Base-by-base conservation (phyloP, 2,329 filamentous ascomycete species). In the Mollisiaceae sp. region DNA sequence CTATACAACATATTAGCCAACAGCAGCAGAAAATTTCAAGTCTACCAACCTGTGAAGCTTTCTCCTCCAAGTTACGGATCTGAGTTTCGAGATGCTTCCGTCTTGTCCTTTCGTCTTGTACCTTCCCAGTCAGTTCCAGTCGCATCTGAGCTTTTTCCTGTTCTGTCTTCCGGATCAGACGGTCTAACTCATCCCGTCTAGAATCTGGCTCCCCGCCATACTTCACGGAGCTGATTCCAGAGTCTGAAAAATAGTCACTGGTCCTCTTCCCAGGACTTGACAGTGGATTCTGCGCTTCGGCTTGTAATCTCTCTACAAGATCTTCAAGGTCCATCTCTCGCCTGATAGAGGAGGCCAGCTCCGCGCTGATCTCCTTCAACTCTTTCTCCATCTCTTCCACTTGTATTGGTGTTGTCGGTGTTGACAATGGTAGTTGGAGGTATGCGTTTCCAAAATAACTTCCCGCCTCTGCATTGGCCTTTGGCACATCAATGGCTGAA, bases 221-320 rank as follows among this genome's bases (percentile, higher is more conserved):
- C 62, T 74, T 91, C 61, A 92, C 85, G 0, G 93, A 94, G 77
- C 93, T 94, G 65, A 92, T 90, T 38, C 95, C 95, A 6, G 94
- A 97, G 77, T 99, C 95, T 2, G 95, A 99, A 77, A 95, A 99
- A 80, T 99, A 98, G 79, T 99, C 95, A 79, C 95, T 98, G 11
- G 92, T 96, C 67, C 94, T 87, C 76, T 91, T 90, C 69, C 69
- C 89, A 35, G 84, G 73, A 71, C 82, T 75, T 15, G 65, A 77
- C 83, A 79, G 74, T 83, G 75, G 54, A 78, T 88, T 84, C 77
- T 83, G 85, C 69, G 84, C 83, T 74, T 97, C 93, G n/a, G 88
- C 82, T 77, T 97, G 94, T 72, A 97, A 81, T 65, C 91, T 85
- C 71, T 99, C 95, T 0, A 98, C 89, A 56, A 98, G 84, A 77